Base-by-base conservation (phyloP, 2,329 filamentous ascomycete genomes). In the Talaromyces sp. region DNA sequence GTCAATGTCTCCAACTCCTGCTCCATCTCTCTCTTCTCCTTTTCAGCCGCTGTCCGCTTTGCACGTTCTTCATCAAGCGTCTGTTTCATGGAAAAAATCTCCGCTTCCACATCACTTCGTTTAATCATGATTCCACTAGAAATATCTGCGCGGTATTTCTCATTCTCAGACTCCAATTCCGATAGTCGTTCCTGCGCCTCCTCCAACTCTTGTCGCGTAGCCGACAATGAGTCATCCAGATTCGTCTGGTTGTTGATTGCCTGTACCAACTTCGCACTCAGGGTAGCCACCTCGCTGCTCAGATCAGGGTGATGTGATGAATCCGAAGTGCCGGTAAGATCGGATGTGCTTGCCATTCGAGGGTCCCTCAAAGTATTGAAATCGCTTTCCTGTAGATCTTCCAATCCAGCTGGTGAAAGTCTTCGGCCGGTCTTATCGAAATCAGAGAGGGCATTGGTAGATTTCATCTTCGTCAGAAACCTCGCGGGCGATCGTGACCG, bases 181-280 rank as follows among this genome's bases (percentile, higher is more conserved):
- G 82, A 83, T 62, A 96, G 86, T 70, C 85, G 86, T 57, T 89
- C 86, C 66, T 85, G 86, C 9, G 92, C 87, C 39, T 85, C 77
- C 63, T 96, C 92, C 56, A 98, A 82, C 74, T 98, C 93, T 75
- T 93, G 89, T 43, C 93, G 87, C 17, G 93, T 90, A 61, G 88
- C 88, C 59, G 92, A 90, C 19, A 99, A 83, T 11, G 88, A 91
- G 77, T 99, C 95, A 77, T 98, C 95, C 52, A 99, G 85, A 25
- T 86, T 89, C 8, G 93, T 97, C 78, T 97, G 93, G 77, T 96
- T 90, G 75, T 99, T 99, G 79, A 99, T 97, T 52, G 95, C 94
- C 74, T 95, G 94, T 71, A 99, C 94, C 68, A 99, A 87, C 78
- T 99, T 99, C 58, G 93, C 94, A 79, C 93, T 98, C 37, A 99